A percentile compares a stretch with the other conserved stretches of the same genome.
These are phyloP conservation scores for Naganishia onofrii DNA, from an alignment of 768 basidiomycete species.

Conservation along the genomic window DNA sequence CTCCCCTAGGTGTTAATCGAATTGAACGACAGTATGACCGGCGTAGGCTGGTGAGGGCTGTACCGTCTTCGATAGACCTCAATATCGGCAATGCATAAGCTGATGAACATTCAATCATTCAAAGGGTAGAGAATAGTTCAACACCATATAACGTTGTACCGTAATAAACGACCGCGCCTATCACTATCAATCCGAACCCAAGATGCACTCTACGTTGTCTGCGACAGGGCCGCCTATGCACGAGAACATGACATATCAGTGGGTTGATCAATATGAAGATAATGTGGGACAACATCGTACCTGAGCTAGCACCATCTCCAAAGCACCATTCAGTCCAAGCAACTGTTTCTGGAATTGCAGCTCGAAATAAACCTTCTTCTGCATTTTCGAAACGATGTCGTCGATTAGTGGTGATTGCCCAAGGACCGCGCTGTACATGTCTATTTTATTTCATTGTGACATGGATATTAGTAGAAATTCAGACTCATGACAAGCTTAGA, in stretches of 20 bases:
- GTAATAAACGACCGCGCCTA: background rate
- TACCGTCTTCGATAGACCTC: background rate
- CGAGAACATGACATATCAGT: background rate
- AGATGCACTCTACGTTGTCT: background rate
- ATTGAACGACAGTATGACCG: background rate
- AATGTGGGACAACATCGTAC: background rate
- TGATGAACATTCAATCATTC: background rate
- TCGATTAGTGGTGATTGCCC: constrained; percentile 93
- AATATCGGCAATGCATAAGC: too few species aligned
- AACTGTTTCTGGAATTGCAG: constrained; percentile 84
- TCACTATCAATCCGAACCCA: background rate
- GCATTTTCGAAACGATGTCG: constrained; percentile 72
- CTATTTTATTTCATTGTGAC: constrained; percentile 55
- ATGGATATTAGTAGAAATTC: background rate
- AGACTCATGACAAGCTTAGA: background rate
- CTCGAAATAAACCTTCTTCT: constrained; percentile 79
- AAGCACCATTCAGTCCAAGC: constrained; percentile 73
- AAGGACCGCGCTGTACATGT: constrained; percentile 86
- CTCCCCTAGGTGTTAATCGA: background rate
- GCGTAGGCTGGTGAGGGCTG: background rate
- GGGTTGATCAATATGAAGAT: background rate
- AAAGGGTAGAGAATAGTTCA: background rate
- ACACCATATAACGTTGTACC: background rate
- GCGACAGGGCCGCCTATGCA: constrained; percentile 21
- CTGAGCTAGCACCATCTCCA: constrained; percentile 71